Evolutionary conservation across 1,284 basidiomycete genomes (phyloP).

Genomic region (Apiotrichum siamense): DNA sequence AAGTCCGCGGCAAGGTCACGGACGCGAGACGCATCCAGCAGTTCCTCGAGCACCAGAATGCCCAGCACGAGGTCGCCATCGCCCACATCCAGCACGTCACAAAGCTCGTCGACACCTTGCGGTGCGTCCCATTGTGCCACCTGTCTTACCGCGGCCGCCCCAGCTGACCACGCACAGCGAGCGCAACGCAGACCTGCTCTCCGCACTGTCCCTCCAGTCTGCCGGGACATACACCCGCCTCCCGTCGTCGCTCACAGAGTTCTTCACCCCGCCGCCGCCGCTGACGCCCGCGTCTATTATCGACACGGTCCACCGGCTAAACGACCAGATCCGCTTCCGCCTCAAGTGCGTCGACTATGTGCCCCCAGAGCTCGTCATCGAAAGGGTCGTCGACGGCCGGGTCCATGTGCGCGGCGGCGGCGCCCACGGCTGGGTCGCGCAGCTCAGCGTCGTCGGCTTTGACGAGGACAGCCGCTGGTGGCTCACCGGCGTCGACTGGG

Average conservation of each 20-base stretch:
- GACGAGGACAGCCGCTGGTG: constrained; percentile 37
- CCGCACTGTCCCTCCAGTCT: constrained; percentile 30
- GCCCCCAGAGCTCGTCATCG: constrained; percentile 33
- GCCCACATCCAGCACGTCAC: constrained; percentile 34
- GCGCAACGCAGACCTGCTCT: constrained; percentile 42
- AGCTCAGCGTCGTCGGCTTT: constrained; percentile 37
- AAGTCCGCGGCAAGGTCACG: constrained; percentile 34
- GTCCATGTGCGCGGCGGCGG: constrained; percentile 30
- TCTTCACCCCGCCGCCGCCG: constrained; percentile 27
- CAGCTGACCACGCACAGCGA: constrained; percentile 18
- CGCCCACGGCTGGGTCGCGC: constrained; percentile 30
- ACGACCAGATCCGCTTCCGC: constrained; percentile 37
- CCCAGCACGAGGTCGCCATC: constrained; percentile 37
- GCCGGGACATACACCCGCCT: constrained; percentile 34
- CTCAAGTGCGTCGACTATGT: constrained; percentile 38
- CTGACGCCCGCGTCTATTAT: constrained; percentile 29
- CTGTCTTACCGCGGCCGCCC: background rate
- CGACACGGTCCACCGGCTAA: constrained; percentile 28
- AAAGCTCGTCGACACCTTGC: constrained; percentile 29
- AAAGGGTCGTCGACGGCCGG: constrained; percentile 33
- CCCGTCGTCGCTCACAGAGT: constrained; percentile 30
- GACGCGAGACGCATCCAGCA: constrained; percentile 39
- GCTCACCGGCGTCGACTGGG: constrained; percentile 41
- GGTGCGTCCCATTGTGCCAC: constrained; percentile 14
- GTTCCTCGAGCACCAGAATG: constrained; percentile 41